Percentiles rank a stretch among this genome's conserved stretches.
Conservation (phyloP, 2,329 filamentous ascomycete species). For the Fusarium gaditjirri region DNA sequence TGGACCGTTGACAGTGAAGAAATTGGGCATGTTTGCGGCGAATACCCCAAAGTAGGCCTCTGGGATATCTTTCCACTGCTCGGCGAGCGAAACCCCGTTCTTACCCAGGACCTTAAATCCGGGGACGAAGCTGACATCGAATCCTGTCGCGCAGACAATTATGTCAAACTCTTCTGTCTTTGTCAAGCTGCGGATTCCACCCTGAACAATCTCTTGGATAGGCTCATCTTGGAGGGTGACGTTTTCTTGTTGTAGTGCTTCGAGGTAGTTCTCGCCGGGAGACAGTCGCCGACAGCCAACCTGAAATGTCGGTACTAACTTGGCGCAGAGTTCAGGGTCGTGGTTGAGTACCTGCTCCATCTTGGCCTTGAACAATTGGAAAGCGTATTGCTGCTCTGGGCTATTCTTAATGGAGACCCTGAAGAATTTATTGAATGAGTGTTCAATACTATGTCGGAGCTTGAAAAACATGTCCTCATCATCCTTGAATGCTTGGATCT, state of each 20-base stretch:
- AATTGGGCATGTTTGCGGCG: background rate
- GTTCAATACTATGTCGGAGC: background rate
- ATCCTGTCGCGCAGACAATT: slow-evolving; percentile 10
- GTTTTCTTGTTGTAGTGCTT: slow-evolving; percentile 4
- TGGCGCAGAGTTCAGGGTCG: background rate
- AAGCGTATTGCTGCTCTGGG: background rate
- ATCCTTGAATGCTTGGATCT: background rate
- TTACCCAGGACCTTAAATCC: background rate
- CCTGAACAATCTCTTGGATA: background rate
- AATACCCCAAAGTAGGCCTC: background rate
- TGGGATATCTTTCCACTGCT: background rate
- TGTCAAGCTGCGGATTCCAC: background rate
- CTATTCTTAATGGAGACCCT: background rate
- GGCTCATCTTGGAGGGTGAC: background rate
- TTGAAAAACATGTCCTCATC: background rate
- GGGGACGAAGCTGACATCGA: background rate
- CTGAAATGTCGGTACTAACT: background rate
- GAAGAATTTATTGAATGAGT: background rate
- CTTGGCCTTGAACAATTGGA: background rate
- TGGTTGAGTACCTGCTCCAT: background rate
- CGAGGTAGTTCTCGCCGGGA: slow-evolving; percentile 2
- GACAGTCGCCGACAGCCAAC: background rate
- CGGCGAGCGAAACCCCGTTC: background rate
- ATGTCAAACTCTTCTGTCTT: background rate
- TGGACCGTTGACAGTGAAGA: background rate